Percentiles rank a stretch among this genome's conserved stretches.
Conservation (phyloP, 176 grass and related monocot genomes). For the Carex littledalei region DNA sequence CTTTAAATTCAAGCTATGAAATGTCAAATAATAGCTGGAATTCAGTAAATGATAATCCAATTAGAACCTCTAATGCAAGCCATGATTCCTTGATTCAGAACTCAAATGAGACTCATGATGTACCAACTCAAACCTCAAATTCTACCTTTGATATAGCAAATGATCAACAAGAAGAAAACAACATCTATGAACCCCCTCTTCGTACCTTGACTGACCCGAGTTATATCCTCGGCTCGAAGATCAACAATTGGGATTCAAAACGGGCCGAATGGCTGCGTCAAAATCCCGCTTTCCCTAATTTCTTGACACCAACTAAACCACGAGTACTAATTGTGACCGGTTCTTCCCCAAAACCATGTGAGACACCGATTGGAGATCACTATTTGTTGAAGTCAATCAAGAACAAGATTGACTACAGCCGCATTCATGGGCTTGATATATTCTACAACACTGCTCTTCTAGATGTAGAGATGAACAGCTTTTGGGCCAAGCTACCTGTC, state of each 20-base stretch:
- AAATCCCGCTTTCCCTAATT: slow-evolving; percentile 28
- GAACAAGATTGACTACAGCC: slow-evolving; percentile 51
- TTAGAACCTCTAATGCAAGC: background rate
- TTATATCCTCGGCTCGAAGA: slow-evolving; percentile 35
- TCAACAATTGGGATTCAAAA: slow-evolving; percentile 33
- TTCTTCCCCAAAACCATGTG: slow-evolving; percentile 36
- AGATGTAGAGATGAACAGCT: slow-evolving; percentile 28
- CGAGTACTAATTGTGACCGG: slow-evolving; percentile 36
- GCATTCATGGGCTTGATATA: slow-evolving; percentile 39
- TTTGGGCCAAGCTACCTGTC: slow-evolving; percentile 39
- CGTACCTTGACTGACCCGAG: slow-evolving; percentile 43
- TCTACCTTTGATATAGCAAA: background rate
- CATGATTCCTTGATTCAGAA: background rate
- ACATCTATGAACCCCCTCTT: slow-evolving; percentile 7
- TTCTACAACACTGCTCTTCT: slow-evolving; percentile 45
- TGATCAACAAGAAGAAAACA: background rate
- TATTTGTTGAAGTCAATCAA: slow-evolving; percentile 38
- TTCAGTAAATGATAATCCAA: background rate
- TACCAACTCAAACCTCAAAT: background rate
- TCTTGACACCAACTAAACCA: slow-evolving; percentile 3
- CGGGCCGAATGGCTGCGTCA: slow-evolving; percentile 29
- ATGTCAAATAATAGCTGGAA: background rate
- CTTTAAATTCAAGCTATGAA: background rate
- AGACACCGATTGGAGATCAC: slow-evolving; percentile 37
- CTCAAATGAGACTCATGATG: background rate